These are phyloP conservation scores for Ophiostoma australiae DNA, from an alignment of 2,329 filamentous ascomycete species.

Conservation along the genomic window DNA sequence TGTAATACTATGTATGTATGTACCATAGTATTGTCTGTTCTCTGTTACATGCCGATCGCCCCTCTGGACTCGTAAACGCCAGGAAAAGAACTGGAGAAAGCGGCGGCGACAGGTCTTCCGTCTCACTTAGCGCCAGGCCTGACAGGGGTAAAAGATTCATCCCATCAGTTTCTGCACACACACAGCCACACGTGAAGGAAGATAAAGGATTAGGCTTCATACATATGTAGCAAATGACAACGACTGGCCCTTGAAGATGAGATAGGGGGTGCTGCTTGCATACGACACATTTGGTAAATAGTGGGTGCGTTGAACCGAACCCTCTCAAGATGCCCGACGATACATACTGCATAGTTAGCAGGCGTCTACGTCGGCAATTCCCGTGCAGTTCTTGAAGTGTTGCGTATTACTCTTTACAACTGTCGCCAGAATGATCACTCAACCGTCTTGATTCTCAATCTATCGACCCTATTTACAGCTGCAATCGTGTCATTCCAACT, in stretches of 20 bases:
- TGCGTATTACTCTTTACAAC: not conserved
- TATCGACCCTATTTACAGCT: not conserved
- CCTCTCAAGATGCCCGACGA: too few species aligned
- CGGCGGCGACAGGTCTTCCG: not conserved
- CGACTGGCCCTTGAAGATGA: not conserved
- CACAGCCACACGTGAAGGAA: not conserved
- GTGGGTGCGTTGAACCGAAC: too few species aligned
- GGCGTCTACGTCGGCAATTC: not conserved
- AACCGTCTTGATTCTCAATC: not conserved
- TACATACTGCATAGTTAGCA: not conserved
- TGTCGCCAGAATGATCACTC: not conserved
- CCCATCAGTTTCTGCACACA: not conserved
- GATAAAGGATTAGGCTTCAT: not conserved
- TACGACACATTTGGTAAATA: not conserved
- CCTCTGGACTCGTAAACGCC: not conserved
- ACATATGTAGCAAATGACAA: too few species aligned
- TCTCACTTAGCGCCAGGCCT: constrained; percentile 6
- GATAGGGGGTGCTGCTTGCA: not conserved
- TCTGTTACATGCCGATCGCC: not conserved
- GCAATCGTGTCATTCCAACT: not conserved
- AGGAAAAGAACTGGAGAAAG: constrained; percentile 4
- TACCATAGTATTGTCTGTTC: not conserved
- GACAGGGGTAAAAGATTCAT: not conserved
- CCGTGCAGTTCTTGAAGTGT: not conserved
- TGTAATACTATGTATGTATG: too few species aligned